Evolutionary conservation across 306 rosid genomes (phyloP).

Genomic region (Rosa chinensis): DNA sequence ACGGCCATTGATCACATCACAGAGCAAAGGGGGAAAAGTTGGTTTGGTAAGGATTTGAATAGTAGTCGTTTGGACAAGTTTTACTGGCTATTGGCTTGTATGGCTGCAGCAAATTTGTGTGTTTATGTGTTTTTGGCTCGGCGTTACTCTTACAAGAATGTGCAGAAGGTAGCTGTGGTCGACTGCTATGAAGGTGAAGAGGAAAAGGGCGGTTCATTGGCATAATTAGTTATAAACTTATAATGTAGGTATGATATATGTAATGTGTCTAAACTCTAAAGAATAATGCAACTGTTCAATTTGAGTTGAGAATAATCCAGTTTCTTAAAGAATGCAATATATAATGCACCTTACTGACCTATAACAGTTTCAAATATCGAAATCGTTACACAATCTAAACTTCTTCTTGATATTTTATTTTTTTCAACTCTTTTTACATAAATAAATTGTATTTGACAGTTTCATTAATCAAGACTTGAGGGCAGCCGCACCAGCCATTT

Average conservation of each 20-base stretch:
- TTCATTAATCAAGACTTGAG: too few species aligned
- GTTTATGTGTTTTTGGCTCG: slow-evolving; percentile 76
- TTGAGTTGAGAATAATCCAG: background rate
- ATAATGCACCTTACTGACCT: background rate
- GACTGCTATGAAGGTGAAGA: slow-evolving; percentile 51
- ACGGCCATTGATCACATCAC: slow-evolving; percentile 65
- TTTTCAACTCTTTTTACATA: too few species aligned
- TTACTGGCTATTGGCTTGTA: slow-evolving; percentile 68
- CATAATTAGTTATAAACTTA: slow-evolving; percentile 24
- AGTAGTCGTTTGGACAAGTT: slow-evolving; percentile 79
- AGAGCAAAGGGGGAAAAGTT: slow-evolving; percentile 49
- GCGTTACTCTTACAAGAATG: slow-evolving; percentile 71
- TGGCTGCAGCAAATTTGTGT: slow-evolving; percentile 48
- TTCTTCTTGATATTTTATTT: too few species aligned
- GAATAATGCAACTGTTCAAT: background rate
- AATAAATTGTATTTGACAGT: too few species aligned
- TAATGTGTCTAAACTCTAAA: background rate
- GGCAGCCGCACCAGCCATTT: too few species aligned
- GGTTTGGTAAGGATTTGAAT: slow-evolving; percentile 84
- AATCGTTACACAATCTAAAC: background rate
- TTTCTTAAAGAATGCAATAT: background rate
- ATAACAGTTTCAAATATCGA: too few species aligned
- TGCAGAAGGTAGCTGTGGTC: slow-evolving; percentile 65
- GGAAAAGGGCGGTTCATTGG: slow-evolving; percentile 33
- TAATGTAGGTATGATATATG: background rate